Conservation (phyloP, 352 stramenopile species). For the Phytophthora sp. region DNA sequence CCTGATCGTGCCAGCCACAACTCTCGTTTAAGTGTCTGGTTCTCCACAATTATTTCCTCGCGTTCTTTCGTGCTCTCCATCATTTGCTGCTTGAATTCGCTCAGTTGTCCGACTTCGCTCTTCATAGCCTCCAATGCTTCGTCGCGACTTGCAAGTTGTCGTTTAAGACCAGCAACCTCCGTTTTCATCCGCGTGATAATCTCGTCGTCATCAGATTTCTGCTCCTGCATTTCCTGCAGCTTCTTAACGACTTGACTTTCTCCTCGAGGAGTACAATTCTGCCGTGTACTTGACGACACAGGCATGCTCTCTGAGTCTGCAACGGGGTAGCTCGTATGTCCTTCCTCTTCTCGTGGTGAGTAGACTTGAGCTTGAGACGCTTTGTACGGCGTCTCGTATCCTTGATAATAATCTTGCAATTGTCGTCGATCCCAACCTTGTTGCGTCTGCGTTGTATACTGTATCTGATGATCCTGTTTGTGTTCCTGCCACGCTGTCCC, state of each 20-base stretch:
- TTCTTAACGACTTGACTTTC: conserved; percentile 28
- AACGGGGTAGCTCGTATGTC: conserved; percentile 14
- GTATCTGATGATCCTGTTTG: conserved; percentile 28
- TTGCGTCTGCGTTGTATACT: conserved; percentile 26
- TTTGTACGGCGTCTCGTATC: conserved; percentile 31
- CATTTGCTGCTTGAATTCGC: conserved; percentile 27
- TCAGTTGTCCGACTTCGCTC: conserved; percentile 31
- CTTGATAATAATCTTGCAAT: conserved; percentile 32
- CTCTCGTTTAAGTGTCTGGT: conserved; percentile 45
- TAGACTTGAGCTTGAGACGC: conserved; percentile 29
- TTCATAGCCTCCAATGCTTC: conserved; percentile 28
- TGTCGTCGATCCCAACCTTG: conserved; percentile 30
- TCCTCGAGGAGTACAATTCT: conserved; percentile 20
- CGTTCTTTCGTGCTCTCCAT: conserved; percentile 34
- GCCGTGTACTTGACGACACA: conserved; percentile 16
- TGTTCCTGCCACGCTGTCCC: conserved; percentile 39
- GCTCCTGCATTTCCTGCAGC: conserved; percentile 41
- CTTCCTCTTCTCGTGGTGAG: conserved; percentile 21
- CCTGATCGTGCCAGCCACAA: conserved; percentile 26
- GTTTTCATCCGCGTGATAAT: conserved; percentile 26
- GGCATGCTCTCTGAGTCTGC: conserved; percentile 17
- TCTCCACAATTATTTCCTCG: conserved; percentile 31
- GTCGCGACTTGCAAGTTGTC: conserved; percentile 34
- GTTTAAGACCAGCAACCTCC: conserved; percentile 27
- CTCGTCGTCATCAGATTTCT: conserved; percentile 40